These are phyloP conservation scores for Irpex lacteus DNA, from an alignment of 1,284 basidiomycete genomes.

Conservation along the genomic window DNA sequence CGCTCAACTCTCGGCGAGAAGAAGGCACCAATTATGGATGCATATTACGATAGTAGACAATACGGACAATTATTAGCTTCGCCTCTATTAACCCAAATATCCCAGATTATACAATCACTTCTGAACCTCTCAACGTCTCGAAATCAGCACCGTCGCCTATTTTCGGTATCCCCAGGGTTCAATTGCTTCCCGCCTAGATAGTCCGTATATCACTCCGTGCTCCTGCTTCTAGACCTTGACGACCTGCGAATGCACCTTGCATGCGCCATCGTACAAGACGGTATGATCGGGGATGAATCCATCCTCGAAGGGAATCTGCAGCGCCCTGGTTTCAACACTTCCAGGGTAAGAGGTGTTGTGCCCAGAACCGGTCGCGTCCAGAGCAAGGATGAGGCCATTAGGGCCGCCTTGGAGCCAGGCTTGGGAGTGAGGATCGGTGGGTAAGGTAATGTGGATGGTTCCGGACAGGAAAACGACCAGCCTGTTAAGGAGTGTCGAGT, in stretches of 20 bases:
- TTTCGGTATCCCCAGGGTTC: too few relatives aligned
- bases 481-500: conserved; percentile 8
- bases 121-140: background rate
- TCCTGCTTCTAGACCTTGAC: background rate
- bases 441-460: conserved; percentile 22
- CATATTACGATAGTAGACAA: background rate
- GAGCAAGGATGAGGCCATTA: conserved; percentile 21
- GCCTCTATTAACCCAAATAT: background rate
- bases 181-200: too few relatives aligned
- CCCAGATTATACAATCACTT: too few relatives aligned
- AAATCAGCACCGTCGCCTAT: background rate
- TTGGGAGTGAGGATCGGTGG: conserved; percentile 12
- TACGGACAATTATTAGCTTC: background rate
- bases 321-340: conserved; percentile 10
- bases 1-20: background rate
- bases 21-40: background rate
- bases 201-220: background rate
- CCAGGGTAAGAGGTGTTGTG: conserved; percentile 18
- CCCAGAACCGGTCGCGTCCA: conserved; percentile 17
- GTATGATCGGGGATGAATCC: conserved; percentile 4
- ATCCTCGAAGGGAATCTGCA: conserved; percentile 16
- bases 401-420: conserved; percentile 16
- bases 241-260: background rate
- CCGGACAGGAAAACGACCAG: conserved; percentile 24
- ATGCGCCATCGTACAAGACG: background rate